Conservation (phyloP, 2,329 filamentous ascomycete species). For the Monascus ruber region DNA sequence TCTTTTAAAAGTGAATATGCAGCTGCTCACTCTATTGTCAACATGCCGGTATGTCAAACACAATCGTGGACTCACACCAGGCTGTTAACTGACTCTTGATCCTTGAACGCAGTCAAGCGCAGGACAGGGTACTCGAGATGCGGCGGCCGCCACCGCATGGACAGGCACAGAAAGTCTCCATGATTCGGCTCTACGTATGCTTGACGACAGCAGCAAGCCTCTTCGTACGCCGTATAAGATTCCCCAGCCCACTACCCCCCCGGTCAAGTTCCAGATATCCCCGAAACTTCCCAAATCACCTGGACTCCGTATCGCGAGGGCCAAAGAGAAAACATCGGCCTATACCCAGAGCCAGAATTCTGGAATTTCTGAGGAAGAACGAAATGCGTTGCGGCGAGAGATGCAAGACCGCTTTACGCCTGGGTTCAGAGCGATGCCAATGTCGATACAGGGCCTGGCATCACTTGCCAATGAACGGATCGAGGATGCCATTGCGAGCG, state of each 20-base stretch:
- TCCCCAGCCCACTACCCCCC: constrained; percentile 24
- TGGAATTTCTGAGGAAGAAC: constrained; percentile 58
- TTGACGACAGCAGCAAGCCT: constrained; percentile 51
- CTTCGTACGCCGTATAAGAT: constrained; percentile 34
- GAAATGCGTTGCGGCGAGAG: constrained; percentile 58
- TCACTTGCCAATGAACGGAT: constrained; percentile 85
- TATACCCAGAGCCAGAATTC: constrained; percentile 45
- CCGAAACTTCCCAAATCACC: constrained; percentile 32
- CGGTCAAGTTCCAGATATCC: constrained; percentile 36
- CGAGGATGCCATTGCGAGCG: constrained; percentile 83
- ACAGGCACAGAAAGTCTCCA: constrained; percentile 61
- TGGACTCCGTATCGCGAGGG: constrained; percentile 44
- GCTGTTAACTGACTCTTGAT: background rate
- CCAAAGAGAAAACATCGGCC: constrained; percentile 46
- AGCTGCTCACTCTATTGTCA: constrained; percentile 41
- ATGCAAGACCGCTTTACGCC: constrained; percentile 73
- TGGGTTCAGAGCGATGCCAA: constrained; percentile 60
- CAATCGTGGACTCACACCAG: too few relatives aligned
- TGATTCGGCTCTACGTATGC: constrained; percentile 74
- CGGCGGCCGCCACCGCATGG: constrained; percentile 63
- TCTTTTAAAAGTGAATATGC: constrained; percentile 44
- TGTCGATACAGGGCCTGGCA: constrained; percentile 64
- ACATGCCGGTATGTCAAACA: constrained; percentile 36
- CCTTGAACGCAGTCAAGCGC: constrained; percentile 38
- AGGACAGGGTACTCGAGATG: constrained; percentile 55